Conservation (phyloP, 441 rosid genomes). For the Dalechampia spathulata region DNA sequence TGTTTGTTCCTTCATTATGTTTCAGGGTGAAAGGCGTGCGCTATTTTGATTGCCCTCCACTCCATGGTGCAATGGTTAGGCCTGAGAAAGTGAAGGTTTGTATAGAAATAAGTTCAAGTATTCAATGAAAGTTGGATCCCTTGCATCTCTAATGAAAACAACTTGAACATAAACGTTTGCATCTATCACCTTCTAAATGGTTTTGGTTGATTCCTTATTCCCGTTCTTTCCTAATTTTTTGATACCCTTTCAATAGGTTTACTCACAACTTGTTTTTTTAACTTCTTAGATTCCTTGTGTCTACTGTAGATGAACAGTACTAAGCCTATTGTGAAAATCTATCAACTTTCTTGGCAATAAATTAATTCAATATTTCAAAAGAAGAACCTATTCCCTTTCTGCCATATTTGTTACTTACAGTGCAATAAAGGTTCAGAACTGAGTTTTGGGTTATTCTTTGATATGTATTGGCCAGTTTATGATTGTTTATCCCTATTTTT, state of each 20-base stretch:
- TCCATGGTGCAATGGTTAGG: slow-evolving; percentile 28
- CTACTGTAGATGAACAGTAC: not conserved
- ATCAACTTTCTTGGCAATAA: not conserved
- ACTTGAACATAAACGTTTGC: too few species aligned
- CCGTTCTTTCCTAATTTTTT: not conserved
- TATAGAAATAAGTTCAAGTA: not conserved
- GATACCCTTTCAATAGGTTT: not conserved
- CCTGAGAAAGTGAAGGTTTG: slow-evolving; percentile 32
- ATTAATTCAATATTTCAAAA: not conserved
- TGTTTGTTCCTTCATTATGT: not conserved
- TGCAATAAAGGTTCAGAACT: not conserved
- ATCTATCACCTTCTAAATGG: not conserved
- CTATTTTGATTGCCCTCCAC: slow-evolving; percentile 24
- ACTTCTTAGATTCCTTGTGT: not conserved
- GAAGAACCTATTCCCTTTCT: not conserved
- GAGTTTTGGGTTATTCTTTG: not conserved
- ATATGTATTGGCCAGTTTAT: not conserved
- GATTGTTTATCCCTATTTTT: not conserved
- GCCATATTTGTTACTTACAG: not conserved
- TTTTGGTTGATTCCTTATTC: not conserved
- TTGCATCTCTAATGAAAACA: too few species aligned
- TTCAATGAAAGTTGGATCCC: not conserved
- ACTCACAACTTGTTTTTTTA: not conserved
- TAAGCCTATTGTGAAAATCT: not conserved
- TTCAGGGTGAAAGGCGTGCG: slow-evolving; percentile 26